A percentile compares a stretch with the other conserved stretches of the same genome.
Conservation (phyloP, 2,329 filamentous ascomycete species). For the Aureobasidium vineae region DNA sequence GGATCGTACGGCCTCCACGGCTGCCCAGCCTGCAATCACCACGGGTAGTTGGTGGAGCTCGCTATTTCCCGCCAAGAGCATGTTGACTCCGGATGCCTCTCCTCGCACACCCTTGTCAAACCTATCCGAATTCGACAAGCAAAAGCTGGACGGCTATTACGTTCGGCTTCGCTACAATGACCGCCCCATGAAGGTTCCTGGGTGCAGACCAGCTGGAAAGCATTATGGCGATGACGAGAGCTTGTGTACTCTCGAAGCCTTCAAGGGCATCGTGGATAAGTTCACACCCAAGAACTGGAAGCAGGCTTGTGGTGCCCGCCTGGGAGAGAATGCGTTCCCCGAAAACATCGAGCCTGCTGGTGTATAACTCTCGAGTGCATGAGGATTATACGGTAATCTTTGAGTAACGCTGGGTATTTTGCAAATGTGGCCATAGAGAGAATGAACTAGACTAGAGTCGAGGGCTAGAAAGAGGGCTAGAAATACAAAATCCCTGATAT, state of each 20-base stretch:
- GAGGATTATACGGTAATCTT: not conserved
- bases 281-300: conserved; percentile 83
- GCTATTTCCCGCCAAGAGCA: conserved; percentile 35
- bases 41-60: conserved; percentile 39
- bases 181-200: conserved; percentile 73
- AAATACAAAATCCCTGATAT: not conserved
- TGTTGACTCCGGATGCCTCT: conserved; percentile 28
- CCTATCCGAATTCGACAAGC: conserved; percentile 58
- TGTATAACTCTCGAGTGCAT: not conserved
- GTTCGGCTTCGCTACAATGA: conserved; percentile 94
- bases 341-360: conserved; percentile 33
- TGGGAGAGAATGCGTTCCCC: conserved; percentile 56
- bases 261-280: conserved; percentile 89
- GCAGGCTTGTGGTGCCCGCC: conserved; percentile 57
- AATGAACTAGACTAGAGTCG: not conserved
- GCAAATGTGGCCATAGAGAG: not conserved
- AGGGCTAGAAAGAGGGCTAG: not conserved
- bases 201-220: conserved; percentile 71
- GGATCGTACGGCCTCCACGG: conserved; percentile 39
- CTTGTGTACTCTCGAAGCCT: conserved; percentile 89
- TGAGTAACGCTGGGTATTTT: not conserved
- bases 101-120: conserved; percentile 56
- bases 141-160: conserved; percentile 70
- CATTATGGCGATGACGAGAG: conserved; percentile 83
- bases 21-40: conserved; percentile 34